Evolutionary conservation across 345 rosid species (phyloP), one percentile per base, ranked within the genome.

Genomic region (Citropsis articulata): DNA sequence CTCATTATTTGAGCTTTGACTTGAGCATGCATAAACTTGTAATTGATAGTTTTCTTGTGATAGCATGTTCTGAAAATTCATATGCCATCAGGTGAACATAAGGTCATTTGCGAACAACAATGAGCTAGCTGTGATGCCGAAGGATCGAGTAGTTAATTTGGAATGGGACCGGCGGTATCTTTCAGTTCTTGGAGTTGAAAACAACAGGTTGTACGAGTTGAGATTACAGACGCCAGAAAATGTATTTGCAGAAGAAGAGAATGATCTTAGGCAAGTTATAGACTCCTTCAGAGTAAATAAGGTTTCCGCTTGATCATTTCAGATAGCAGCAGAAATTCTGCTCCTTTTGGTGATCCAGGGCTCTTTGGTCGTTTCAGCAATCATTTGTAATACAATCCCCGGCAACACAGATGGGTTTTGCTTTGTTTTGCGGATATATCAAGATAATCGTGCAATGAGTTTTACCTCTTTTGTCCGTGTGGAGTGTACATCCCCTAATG

Each of bases 121-220:
- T 60, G 97, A 96, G 83, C 85, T 96, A 28, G 98, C 97, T 7
- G 95, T 96, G 45, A 96, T 95, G 99, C 99, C 99, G 4, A 77
- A 77, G 79, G 98, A 92, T 65, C 82, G 99, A 87, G 88, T 88
- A 14, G 88, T 89, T 77, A 89, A 91, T 69, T 53, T 93, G 88
- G 98, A 96, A 87, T 93, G 99, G 98, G 76, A 96, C 73, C 76
- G 99, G 40, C 84, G 98, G 3, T 96, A 96, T 74, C 89, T 96
- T 7, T 94, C 99, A 2, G 97, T 92, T 75, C 91, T 96, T 22
- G 93, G 93, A 66, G 90, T 96, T 71, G 99, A 93, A 80, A 96
- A 96, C 88, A 93, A 83, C 65, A 81, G 85, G 72, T 84, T 96
- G 21, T 95, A 96, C 60, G 97, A 92, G 73, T 53, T 96, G 83